Evolutionary conservation across 495 filamentous ascomycete species (phyloP).

Genomic region (Trypethelium eluteriae): DNA sequence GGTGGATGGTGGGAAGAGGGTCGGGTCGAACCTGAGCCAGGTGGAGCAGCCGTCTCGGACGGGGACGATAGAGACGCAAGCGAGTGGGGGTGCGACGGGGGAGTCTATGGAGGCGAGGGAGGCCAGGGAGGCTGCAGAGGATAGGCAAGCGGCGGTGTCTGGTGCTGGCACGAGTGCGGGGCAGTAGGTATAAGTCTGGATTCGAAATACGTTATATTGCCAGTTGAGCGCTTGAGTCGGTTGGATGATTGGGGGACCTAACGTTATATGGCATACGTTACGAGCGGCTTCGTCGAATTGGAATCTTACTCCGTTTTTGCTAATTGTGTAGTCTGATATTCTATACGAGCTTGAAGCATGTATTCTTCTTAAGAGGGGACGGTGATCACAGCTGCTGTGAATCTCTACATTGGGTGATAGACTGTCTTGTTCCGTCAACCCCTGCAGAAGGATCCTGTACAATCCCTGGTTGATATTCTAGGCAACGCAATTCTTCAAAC

Average conservation of each 20-base stretch:
- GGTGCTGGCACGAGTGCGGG: not conserved
- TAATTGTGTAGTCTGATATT: not conserved
- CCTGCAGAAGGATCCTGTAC: not conserved
- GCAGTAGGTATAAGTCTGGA: not conserved
- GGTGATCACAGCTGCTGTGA: too few relatives aligned
- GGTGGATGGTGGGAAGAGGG: not conserved
- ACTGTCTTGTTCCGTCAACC: not conserved
- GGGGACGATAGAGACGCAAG: not conserved
- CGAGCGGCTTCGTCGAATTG: not conserved
- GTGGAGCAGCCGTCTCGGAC: not conserved
- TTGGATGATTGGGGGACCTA: not conserved
- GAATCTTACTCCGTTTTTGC: not conserved
- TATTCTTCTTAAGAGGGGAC: too few relatives aligned
- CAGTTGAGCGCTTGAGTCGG: not conserved
- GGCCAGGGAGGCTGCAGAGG: not conserved
- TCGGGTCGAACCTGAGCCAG: not conserved
- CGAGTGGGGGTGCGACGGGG: not conserved
- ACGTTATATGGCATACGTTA: not conserved
- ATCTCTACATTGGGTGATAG: not conserved
- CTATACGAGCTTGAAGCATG: not conserved
- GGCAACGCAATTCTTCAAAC: not conserved
- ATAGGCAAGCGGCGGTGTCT: not conserved
- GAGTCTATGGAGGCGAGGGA: not conserved
- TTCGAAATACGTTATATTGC: not conserved
- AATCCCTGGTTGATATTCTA: not conserved